These are phyloP conservation scores for Quercus bicolor DNA, from an alignment of 306 rosid species.

Conservation along the genomic window DNA sequence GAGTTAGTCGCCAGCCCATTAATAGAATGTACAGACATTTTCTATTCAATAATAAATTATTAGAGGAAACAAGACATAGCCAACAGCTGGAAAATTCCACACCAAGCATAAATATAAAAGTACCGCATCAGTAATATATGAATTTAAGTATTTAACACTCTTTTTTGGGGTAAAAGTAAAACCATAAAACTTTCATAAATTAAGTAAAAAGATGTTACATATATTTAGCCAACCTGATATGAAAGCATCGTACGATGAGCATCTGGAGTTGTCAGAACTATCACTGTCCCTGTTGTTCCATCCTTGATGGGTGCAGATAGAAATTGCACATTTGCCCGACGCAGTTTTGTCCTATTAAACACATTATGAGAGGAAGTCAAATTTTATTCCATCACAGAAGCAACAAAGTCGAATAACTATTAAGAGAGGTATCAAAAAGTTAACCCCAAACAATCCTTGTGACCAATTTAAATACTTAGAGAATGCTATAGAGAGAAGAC, in stretches of 20 bases:
- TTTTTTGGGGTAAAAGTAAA: background rate
- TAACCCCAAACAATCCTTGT: background rate
- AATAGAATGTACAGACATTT: background rate
- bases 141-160: background rate
- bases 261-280: conserved; percentile 95
- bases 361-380: background rate
- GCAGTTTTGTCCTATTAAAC: conserved; percentile 58
- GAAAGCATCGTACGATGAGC: conserved; percentile 98
- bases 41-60: background rate
- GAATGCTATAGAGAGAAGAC: background rate
- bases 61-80: background rate
- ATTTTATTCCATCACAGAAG: background rate
- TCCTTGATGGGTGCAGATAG: conserved; percentile 73
- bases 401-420: background rate
- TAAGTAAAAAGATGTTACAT: background rate
- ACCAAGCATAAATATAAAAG: background rate
- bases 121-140: background rate
- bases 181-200: conserved; percentile 3
- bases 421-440: background rate
- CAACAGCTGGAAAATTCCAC: background rate
- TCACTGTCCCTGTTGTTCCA: conserved; percentile 93
- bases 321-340: conserved; percentile 85
- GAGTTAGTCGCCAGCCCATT: background rate
- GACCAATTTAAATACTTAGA: background rate
- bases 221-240: conserved; percentile 62